Evolutionary conservation across 306 rosid species (phyloP), one percentile per base, ranked within the genome.

Genomic region (Glycine tomentella): DNA sequence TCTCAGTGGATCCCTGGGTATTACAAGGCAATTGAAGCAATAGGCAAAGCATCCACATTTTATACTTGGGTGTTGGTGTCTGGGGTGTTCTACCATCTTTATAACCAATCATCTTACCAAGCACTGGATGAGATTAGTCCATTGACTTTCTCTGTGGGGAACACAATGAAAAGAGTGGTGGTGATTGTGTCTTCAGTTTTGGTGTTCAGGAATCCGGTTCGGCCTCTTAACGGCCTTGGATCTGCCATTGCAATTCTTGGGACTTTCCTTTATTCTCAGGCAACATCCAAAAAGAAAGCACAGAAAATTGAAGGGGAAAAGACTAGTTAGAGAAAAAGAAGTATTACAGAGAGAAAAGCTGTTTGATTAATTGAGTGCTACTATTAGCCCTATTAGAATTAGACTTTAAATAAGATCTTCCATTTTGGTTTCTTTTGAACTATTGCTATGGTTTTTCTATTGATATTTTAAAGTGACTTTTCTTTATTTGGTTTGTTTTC

Each of bases 161-260:
- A 95, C 86, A 93, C 99, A 15, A 93, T 95, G 97, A 95, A 93
- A 88, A 88, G 99, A 75, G 98, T 95, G 79, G 97, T 91, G 81
- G 99, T 95, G 78, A 95, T 95, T 11, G 88, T 93, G 4, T 87
- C 98, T 4, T 53, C 98, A 1, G 79, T 95, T 76, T 85, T 95
- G 90, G 98, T 95, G 77, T 93, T 95, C 80, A 88, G 97, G 74
- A 93, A 95, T 75, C 98, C 97, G 1, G 93, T 95, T 76, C 83
- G 92, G 31, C 99, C 92, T 38, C 94, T 95, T 72, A 95, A 95
- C 86, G 99, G 89, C 12, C 89, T 95, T 45, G 99, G 99, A 16
- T 93, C 99, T 0, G 97, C 98, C 72, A 87, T 95, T 69, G 98
- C 99, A 0, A 88, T 95, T 51, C 83, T 93, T 2, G 99, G 99